Evolutionary conservation across 257 asterid genomes (phyloP), one percentile per base, ranked within the genome.

Genomic region (Schizonepeta tenuifolia): DNA sequence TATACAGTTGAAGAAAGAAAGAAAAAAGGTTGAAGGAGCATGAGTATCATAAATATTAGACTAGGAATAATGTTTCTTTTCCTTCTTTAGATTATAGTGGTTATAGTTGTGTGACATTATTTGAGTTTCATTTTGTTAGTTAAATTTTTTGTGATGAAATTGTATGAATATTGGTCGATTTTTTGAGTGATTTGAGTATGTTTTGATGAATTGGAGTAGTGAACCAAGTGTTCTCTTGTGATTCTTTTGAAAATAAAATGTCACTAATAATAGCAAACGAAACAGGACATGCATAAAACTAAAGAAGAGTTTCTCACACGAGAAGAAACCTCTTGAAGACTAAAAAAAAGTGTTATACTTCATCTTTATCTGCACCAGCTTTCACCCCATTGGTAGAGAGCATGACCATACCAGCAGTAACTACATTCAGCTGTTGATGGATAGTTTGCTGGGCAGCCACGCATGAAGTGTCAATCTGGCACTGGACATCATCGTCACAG

Each of bases 321-420:
- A 28, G 33, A 28, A 5, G 4, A 28, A 5, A 28, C 28, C 28
- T 26, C 2, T 26, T 26, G 3, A 0, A 28, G 33, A 3, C 3
- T 28, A 28, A 3, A 28, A 3, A 3, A 28, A 2, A 28, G 0
- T n/a, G 33, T 28, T 28, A 28, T 41, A 83, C 85, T 9, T 54
- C 57, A 7, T 69, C 75, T 3, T 77, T 62, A 28, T 72, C 71
- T 10, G 3, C 71, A 6, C 2, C 5, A 22, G 74, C 38, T 46
- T 64, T 75, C 26, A 44, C 66, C 7, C 85, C 87, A 38, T 78
- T 80, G 28, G 89, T 78, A 5, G 87, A 75, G 9, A 90, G 80
- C 88, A 90, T 90, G 74, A 88, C 96, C 95, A 90, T 88, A 60
- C 87, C 75, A 51, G 96, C 96, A 2, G 95, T 90, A 47, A 85